A percentile compares a stretch with the other conserved stretches of the same genome.
Evolutionary conservation across 2,329 filamentous ascomycete species (phyloP).

Genomic region (Geosmithia morbida): DNA sequence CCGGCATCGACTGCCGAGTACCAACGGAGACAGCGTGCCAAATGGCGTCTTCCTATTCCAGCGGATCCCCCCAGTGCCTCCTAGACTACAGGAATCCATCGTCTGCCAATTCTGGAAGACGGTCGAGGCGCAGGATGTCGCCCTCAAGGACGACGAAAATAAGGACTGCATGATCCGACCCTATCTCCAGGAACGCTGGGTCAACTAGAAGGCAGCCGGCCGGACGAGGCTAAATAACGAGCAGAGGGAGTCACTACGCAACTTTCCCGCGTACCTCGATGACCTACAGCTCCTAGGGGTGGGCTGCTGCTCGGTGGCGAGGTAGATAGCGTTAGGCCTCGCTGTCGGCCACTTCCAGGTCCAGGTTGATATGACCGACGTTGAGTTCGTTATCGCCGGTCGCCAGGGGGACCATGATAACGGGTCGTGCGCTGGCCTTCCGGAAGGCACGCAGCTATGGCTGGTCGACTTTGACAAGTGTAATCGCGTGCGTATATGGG

Average conservation of each 20-base stretch:
- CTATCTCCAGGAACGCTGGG: constrained; percentile 3
- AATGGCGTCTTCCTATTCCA: constrained; percentile 4
- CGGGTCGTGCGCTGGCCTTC: not conserved
- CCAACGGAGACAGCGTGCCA: constrained; percentile 4
- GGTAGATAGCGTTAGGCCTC: constrained; percentile 4
- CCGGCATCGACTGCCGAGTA: constrained; percentile 1
- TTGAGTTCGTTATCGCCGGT: constrained; percentile 4
- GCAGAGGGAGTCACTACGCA: constrained; percentile 4
- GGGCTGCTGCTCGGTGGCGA: constrained; percentile 2
- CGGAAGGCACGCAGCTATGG: constrained; percentile 3
- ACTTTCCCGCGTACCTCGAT: constrained; percentile 4
- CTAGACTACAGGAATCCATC: constrained; percentile 2
- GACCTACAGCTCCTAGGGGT: constrained; percentile 3
- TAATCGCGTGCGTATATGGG: constrained; percentile 4
- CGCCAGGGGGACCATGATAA: constrained; percentile 1
- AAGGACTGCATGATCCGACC: constrained; percentile 5
- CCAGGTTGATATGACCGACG: constrained; percentile 4
- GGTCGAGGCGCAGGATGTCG: not conserved
- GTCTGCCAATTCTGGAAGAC: constrained; percentile 3
- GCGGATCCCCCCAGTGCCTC: constrained; percentile 3
- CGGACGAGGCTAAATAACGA: constrained; percentile 4
- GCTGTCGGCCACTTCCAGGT: constrained; percentile 4
- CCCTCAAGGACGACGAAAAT: constrained; percentile 3
- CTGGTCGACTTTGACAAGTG: constrained; percentile 5
- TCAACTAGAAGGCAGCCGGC: constrained; percentile 2